These are phyloP conservation scores for Umbelopsis vinacea DNA, from an alignment of 192 early-diverging fungal species.

Conservation along the genomic window DNA sequence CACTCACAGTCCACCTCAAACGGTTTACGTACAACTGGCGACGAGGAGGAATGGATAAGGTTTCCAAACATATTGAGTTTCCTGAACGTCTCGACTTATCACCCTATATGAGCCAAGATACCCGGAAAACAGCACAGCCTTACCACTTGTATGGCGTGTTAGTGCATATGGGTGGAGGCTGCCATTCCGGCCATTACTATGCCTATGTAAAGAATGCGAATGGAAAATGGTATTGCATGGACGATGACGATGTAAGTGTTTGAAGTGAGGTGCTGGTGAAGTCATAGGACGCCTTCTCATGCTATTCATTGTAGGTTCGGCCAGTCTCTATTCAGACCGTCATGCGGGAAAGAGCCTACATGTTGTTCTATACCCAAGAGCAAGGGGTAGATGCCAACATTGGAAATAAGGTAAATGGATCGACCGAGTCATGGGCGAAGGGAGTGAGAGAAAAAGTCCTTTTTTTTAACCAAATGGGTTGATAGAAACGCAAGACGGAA, in stretches of 20 bases:
- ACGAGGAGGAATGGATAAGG: slow-evolving; percentile 63
- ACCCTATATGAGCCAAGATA: slow-evolving; percentile 58
- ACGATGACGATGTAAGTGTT: slow-evolving; percentile 63
- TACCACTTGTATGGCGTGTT: slow-evolving; percentile 82
- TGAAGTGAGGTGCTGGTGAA: no score
- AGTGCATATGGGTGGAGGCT: slow-evolving; percentile 75
- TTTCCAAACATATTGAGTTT: slow-evolving; percentile 66
- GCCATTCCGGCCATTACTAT: slow-evolving; percentile 87
- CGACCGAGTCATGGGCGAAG: neutral
- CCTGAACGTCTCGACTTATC: slow-evolving; percentile 64
- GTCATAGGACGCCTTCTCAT: slow-evolving; percentile 8
- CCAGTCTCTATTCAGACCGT: slow-evolving; percentile 72
- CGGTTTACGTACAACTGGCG: slow-evolving; percentile 69
- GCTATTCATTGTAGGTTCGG: slow-evolving; percentile 50
- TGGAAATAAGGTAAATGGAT: neutral
- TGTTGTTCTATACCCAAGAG: slow-evolving; percentile 78
- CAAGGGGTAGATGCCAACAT: slow-evolving; percentile 21
- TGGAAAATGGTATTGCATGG: slow-evolving; percentile 81
- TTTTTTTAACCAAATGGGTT: neutral
- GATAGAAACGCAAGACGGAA: neutral
- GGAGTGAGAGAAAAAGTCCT: neutral
- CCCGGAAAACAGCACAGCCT: slow-evolving; percentile 27
- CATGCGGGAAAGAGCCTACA: slow-evolving; percentile 76
- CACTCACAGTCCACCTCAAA: slow-evolving; percentile 84
- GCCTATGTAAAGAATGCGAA: slow-evolving; percentile 78